These are phyloP conservation scores for Colletotrichum sp. DNA, from an alignment of 2,329 filamentous ascomycete species.

Conservation along the genomic window DNA sequence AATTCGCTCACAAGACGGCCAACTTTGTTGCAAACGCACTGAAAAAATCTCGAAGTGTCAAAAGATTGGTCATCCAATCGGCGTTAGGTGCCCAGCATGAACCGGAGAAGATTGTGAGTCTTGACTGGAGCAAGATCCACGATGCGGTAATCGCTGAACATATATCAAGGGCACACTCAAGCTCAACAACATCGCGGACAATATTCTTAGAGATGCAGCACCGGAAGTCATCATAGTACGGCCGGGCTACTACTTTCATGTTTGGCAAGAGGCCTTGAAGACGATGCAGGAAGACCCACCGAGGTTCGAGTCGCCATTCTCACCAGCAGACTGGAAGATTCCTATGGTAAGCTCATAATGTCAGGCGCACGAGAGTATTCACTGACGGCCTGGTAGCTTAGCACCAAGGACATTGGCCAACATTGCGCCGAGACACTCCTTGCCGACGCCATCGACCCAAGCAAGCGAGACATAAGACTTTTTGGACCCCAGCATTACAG, in stretches of 20 bases:
- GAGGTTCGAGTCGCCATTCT: slow-evolving; percentile 28
- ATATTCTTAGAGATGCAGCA: slow-evolving; percentile 18
- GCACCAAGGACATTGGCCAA: slow-evolving; percentile 32
- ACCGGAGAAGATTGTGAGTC: slow-evolving; percentile 28
- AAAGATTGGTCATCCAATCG: slow-evolving; percentile 30
- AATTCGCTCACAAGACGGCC: slow-evolving; percentile 29
- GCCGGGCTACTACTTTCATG: slow-evolving; percentile 21
- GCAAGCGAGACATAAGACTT: slow-evolving; percentile 23
- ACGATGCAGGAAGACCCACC: slow-evolving; percentile 24
- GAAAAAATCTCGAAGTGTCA: background rate
- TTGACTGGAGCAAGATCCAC: background rate
- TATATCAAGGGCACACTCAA: slow-evolving; percentile 28
- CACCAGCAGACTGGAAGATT: slow-evolving; percentile 30
- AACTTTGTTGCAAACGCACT: slow-evolving; percentile 28
- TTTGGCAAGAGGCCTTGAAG: slow-evolving; percentile 19
- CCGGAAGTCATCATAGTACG: slow-evolving; percentile 25
- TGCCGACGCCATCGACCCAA: background rate
- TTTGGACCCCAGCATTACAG: slow-evolving; percentile 33
- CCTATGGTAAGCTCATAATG: slow-evolving; percentile 29
- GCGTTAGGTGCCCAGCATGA: slow-evolving; percentile 32
- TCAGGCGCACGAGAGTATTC: background rate
- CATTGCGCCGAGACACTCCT: slow-evolving; percentile 28
- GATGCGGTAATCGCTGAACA: background rate
- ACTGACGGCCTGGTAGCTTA: background rate
- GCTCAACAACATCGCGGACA: slow-evolving; percentile 26